These are phyloP conservation scores for Nannochloropsis oceanica DNA, from an alignment of 108 stramenopile species.

Conservation along the genomic window DNA sequence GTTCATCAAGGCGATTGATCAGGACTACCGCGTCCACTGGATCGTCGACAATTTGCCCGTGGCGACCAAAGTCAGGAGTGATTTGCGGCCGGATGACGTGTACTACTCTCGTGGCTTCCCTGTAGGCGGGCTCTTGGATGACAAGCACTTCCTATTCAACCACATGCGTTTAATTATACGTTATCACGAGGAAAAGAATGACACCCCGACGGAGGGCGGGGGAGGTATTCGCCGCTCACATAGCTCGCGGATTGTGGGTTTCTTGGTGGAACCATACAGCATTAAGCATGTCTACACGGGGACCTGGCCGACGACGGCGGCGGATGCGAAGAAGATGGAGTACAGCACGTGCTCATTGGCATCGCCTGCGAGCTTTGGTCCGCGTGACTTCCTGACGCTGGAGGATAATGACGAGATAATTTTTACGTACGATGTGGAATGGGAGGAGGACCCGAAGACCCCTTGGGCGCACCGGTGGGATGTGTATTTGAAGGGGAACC, in stretches of 20 bases:
- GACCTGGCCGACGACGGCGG: neutral
- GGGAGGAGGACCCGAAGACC: slow-evolving; percentile 54
- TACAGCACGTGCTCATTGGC: neutral
- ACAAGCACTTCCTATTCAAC: slow-evolving; percentile 16
- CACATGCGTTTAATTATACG: slow-evolving; percentile 31
- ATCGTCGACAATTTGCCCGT: slow-evolving; percentile 92
- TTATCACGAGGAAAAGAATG: slow-evolving; percentile 36
- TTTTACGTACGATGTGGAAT: slow-evolving; percentile 87
- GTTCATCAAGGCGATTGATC: slow-evolving; percentile 69
- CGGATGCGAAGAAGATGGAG: slow-evolving; percentile 12
- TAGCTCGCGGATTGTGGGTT: slow-evolving; percentile 70
- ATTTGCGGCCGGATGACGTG: neutral
- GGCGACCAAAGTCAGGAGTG: slow-evolving; percentile 53
- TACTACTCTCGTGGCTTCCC: slow-evolving; percentile 56
- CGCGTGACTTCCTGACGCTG: neutral
- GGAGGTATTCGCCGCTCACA: slow-evolving; percentile 23
- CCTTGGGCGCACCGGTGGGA: slow-evolving; percentile 98
- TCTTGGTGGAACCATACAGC: slow-evolving; percentile 62
- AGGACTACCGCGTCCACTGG: slow-evolving; percentile 92
- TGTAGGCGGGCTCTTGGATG: slow-evolving; percentile 48
- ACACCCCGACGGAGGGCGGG: slow-evolving; percentile 1
- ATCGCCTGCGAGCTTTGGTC: neutral
- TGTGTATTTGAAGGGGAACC: slow-evolving; percentile 74
- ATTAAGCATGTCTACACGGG: slow-evolving; percentile 48
- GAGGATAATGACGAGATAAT: slow-evolving; percentile 36